Conservation (phyloP, 106 monocot species). For the Dendrobium catenatum region DNA sequence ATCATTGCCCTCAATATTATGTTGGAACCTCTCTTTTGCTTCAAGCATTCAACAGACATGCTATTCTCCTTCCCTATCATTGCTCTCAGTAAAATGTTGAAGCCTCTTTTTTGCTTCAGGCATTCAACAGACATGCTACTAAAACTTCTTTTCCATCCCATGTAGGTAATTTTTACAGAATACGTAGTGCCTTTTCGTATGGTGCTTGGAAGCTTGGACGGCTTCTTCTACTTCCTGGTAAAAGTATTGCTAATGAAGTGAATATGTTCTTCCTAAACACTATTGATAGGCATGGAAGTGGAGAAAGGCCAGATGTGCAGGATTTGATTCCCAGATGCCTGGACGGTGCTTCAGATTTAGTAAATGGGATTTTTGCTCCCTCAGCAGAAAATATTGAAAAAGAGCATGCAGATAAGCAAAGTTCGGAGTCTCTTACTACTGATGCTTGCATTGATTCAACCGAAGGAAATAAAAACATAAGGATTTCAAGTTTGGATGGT, state of each 20-base stretch:
- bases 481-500: slow-evolving; percentile 13
- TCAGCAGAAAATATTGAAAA: slow-evolving; percentile 6
- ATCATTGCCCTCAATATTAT: background rate
- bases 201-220: slow-evolving; percentile 73
- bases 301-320: slow-evolving; percentile 48
- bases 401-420: background rate
- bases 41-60: background rate
- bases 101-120: background rate
- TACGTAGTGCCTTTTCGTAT: slow-evolving; percentile 75
- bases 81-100: background rate
- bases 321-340: slow-evolving; percentile 5
- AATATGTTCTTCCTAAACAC: slow-evolving; percentile 65
- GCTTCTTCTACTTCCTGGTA: slow-evolving; percentile 46
- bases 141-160: background rate
- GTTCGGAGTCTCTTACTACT: slow-evolving; percentile 7
- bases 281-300: slow-evolving; percentile 56
- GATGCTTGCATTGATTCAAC: slow-evolving; percentile 12
- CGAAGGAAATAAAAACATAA: slow-evolving; percentile 18
- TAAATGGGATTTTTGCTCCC: background rate
- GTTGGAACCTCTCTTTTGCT: background rate
- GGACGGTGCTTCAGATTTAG: background rate
- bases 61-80: background rate
- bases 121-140: background rate
- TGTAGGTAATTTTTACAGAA: slow-evolving; percentile 77
- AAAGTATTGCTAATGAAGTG: slow-evolving; percentile 40